phyloP scores from a whole-genome alignment of 306 rosid genomes.

The Rosa multiflora region DNA sequence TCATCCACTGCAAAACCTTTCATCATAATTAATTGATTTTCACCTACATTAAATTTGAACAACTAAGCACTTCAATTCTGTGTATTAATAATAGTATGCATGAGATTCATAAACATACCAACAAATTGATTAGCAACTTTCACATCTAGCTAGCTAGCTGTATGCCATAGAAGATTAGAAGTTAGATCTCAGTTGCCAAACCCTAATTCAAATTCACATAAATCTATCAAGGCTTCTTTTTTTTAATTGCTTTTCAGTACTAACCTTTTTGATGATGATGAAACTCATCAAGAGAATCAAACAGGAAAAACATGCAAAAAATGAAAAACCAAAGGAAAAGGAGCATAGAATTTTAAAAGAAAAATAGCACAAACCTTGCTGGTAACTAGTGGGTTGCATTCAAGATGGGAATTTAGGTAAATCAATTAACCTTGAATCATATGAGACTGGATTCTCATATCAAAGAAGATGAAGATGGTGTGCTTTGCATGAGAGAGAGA shows the following conservation, averaged over 20 bases:
- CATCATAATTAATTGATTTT: slow-evolving; percentile 35
- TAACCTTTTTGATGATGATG: neutral
- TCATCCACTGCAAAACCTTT: slow-evolving; percentile 51
- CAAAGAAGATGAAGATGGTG: neutral
- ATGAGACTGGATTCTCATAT: neutral
- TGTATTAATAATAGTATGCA: slow-evolving; percentile 7
- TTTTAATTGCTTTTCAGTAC: neutral
- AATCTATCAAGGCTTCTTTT: neutral
- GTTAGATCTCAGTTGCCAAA: slow-evolving; percentile 42
- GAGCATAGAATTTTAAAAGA: neutral
- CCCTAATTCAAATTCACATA: slow-evolving; percentile 26
- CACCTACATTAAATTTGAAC: slow-evolving; percentile 21
- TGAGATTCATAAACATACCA: neutral
- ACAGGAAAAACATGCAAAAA: neutral
- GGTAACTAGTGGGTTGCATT: neutral
- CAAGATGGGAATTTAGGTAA: slow-evolving; percentile 9
- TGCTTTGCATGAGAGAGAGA: slow-evolving; percentile 19
- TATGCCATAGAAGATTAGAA: slow-evolving; percentile 13
- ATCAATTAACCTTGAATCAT: neutral
- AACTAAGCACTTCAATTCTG: slow-evolving; percentile 4
- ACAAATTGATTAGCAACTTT: slow-evolving; percentile 14
- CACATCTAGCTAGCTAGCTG: slow-evolving; percentile 12
- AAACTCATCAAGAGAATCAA: slow-evolving; percentile 3
- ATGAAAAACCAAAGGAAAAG: neutral
- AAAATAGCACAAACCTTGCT: slow-evolving; percentile 4